These are phyloP conservation scores for Phoma herbarum DNA, from an alignment of 2,329 filamentous ascomycete genomes.

Conservation along the genomic window DNA sequence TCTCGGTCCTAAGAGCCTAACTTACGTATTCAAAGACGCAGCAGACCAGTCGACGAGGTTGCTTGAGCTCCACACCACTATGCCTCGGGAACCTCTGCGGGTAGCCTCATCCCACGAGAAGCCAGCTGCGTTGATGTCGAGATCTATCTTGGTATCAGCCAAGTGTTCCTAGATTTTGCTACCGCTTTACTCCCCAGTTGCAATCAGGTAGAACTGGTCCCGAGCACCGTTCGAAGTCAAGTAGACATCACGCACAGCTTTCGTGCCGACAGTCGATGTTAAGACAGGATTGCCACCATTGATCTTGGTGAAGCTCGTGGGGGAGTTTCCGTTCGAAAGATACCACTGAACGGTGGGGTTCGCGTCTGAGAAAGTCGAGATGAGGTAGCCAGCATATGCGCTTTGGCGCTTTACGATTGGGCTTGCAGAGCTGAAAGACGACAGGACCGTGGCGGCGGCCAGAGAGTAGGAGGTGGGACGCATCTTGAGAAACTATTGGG, in stretches of 20 bases:
- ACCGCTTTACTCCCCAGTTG: constrained; percentile 7
- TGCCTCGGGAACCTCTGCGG: constrained; percentile 17
- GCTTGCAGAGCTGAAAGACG: background rate
- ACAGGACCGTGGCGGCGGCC: constrained; percentile 1
- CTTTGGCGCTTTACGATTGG: constrained; percentile 1
- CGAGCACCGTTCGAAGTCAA: constrained; percentile 16
- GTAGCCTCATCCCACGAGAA: constrained; percentile 23
- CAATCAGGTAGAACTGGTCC: constrained; percentile 21
- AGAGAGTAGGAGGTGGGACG: constrained; percentile 1
- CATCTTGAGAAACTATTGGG: background rate
- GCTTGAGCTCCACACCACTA: constrained; percentile 22
- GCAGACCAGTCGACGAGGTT: constrained; percentile 23
- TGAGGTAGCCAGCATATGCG: constrained; percentile 18
- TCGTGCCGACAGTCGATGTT: constrained; percentile 21
- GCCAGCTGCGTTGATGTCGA: constrained; percentile 13
- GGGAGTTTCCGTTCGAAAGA: constrained; percentile 17
- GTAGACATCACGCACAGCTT: constrained; percentile 24
- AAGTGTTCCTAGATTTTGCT: background rate
- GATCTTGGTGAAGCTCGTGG: constrained; percentile 20
- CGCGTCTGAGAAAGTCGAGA: constrained; percentile 20
- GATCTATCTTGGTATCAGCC: background rate
- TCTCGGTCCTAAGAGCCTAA: background rate
- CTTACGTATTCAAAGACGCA: constrained; percentile 16
- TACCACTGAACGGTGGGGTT: constrained; percentile 21
- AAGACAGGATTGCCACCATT: constrained; percentile 22